A percentile compares a stretch with the other conserved stretches of the same genome.
Evolutionary conservation across 768 basidiomycete species (phyloP).

Genomic region (Tephrocybe sp.): DNA sequence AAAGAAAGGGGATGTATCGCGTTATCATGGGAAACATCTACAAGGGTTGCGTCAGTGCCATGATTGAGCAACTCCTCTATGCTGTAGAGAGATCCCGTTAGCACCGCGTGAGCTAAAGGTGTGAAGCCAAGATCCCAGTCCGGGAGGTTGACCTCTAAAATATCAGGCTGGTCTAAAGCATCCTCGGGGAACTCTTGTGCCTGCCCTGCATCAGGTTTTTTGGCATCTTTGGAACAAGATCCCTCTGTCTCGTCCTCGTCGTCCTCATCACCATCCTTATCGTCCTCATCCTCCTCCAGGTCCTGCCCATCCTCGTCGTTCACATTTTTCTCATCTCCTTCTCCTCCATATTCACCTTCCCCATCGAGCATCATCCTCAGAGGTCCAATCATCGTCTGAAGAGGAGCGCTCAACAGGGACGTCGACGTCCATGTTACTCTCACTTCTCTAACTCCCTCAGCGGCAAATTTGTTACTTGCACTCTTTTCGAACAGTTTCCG

Average conservation of each 20-base stretch:
- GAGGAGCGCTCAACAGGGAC: conserved; percentile 34
- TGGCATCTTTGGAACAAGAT: background rate
- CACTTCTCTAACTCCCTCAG: conserved; percentile 21
- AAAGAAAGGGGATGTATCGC: conserved; percentile 39
- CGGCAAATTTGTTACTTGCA: conserved; percentile 33
- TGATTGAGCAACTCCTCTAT: conserved; percentile 46
- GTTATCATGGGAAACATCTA: conserved; percentile 15
- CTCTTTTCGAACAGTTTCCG: conserved; percentile 53
- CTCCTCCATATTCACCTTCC: conserved; percentile 18
- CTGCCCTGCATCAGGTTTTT: conserved; percentile 17
- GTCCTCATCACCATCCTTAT: conserved; percentile 10
- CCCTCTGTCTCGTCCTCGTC: background rate
- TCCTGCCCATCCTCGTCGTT: conserved; percentile 24
- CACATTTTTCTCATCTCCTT: conserved; percentile 21
- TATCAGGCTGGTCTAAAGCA: conserved; percentile 47
- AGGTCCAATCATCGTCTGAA: conserved; percentile 54
- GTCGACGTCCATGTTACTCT: no score
- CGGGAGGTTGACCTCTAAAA: conserved; percentile 50
- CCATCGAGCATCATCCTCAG: conserved; percentile 38
- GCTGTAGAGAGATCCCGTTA: conserved; percentile 43
- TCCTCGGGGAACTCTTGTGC: conserved; percentile 47
- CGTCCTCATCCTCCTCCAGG: conserved; percentile 21
- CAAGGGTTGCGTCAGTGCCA: conserved; percentile 44
- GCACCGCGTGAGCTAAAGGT: conserved; percentile 50
- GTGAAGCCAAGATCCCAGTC: conserved; percentile 64